Evolutionary conservation across 1,284 basidiomycete genomes (phyloP), one percentile per base, ranked within the genome.

Genomic region (Ganoderma resinaceum): DNA sequence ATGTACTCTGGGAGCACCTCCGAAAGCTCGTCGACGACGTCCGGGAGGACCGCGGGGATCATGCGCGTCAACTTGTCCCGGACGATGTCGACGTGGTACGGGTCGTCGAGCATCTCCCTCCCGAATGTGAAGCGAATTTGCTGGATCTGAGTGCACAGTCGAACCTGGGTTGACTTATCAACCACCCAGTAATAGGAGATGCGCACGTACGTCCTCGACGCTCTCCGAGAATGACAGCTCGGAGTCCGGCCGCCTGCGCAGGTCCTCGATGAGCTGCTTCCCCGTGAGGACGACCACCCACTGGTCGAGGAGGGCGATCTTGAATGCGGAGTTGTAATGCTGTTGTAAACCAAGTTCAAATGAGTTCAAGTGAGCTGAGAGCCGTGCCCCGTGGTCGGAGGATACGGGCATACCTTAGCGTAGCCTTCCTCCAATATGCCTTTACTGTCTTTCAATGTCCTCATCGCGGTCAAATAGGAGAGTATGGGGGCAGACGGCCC

Each of bases 211-310:
- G 2, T 84, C 81, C 12, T 76, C 66, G 2, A 74, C 37, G 1
- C 78, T 81, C 23, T 78, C 79, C 0, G 63, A 14, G 40, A 81
- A 77, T 0, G 83, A 85, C 16, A 86, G 67, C 3, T 75, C 69
- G 20, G 82, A 78, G 12, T 83, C 83, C 0, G 78, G 73, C 1
- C 81, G 79, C 43, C 73, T 81, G 0, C 79, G 75, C 16, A 87
- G 61, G 43, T 87, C 85, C 11, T 86, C 81, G 6, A 83, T 72
- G 20, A 79, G 68, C n/a, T 76, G 67, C 0, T 66, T 76, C 3
- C 74, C 79, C 26, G 74, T 79, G 1, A 85, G 65, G 26, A 86
- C 37, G 26, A 87, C 76, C 0, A 78, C 65, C 86, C 85, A 87
- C 49, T 74, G 70, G 37, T 76, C 74, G 1, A 78, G 65, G 0